Evolutionary conservation across 2,329 filamentous ascomycete genomes (phyloP), one percentile per base, ranked within the genome.

Genomic region (Colletotrichum orbiculare): DNA sequence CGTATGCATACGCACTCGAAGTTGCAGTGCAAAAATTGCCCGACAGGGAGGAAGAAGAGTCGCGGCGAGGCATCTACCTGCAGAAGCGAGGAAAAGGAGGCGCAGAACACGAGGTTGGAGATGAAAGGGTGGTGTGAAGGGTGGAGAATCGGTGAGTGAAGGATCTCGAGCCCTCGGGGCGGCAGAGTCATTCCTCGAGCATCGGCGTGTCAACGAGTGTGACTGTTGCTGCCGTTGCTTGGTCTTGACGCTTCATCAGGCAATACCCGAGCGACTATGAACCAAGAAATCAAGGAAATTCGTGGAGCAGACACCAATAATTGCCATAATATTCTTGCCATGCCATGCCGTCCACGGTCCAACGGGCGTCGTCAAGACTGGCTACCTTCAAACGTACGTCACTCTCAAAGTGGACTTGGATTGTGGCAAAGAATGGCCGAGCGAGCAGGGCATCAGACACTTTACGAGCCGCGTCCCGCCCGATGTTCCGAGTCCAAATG

Each of bases 401-500:
- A 11, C 63, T 47, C 57, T 48, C 35, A 33, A 53, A 53, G 37
- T 49, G 63, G 58, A 33, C 37, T 42, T 47, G 17, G 8, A 17
- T 37, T 62, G 54, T 39, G 46, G 45, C 37, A 58, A 25, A 48
- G 50, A 55, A 45, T 61, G 58, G 35, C 47, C 34, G 37, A 38
- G 15, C 52, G 37, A 43, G 37, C 52, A 66, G 52, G 58, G 58
- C 63, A 52, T 42, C 46, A 37, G 35, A 10, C 52, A 62, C 48
- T 45, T 56, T 48, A 38, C 58, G 46, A 65, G 47, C 63, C 63
- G 58, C 50, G 52, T 66, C 58, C 63, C 58, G 63, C 58, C 63
- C 63, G 58, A 43, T 17, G 46, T 39, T 48, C 63, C 58, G 58
- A 60, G 37, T 52, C 38, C 60, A 60, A 60, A 60, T 53, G 55